These are phyloP conservation scores for Rosa lucieae DNA, from an alignment of 306 rosid genomes.

Conservation along the genomic window DNA sequence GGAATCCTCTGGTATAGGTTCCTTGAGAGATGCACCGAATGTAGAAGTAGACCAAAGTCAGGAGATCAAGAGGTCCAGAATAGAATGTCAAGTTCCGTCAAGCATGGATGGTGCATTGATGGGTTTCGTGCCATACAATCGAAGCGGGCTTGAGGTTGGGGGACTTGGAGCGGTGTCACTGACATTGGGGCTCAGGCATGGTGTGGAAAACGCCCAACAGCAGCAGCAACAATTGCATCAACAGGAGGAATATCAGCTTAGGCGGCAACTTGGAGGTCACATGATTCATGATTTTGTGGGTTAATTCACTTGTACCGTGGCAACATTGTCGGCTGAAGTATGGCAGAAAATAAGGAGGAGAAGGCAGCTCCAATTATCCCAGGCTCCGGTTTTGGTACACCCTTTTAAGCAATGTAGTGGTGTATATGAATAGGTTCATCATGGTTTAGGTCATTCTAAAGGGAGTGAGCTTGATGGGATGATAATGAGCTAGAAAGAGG, in stretches of 20 bases:
- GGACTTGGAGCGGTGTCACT: conserved; percentile 72
- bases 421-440: not conserved
- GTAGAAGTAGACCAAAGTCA: conserved; percentile 36
- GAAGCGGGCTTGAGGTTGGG: conserved; percentile 49
- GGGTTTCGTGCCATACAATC: conserved; percentile 67
- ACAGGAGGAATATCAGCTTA: conserved; percentile 49
- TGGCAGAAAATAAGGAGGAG: not conserved
- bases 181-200: conserved; percentile 75
- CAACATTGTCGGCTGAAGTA: not conserved
- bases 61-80: conserved; percentile 57
- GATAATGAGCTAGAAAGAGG: not conserved
- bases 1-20: conserved; percentile 29
- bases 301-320: conserved; percentile 18
- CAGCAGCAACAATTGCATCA: conserved; percentile 44
- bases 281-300: conserved; percentile 69
- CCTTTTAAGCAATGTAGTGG: not conserved
- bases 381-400: not conserved
- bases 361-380: not conserved
- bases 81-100: conserved; percentile 48
- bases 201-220: conserved; percentile 52
- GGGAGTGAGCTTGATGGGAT: not conserved
- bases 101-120: conserved; percentile 53
- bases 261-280: conserved; percentile 53
- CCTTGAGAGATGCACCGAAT: conserved; percentile 23
- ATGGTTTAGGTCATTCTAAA: not conserved